Base-by-base conservation (phyloP, 176 grass and related monocot species). In the Avena eriantha region DNA sequence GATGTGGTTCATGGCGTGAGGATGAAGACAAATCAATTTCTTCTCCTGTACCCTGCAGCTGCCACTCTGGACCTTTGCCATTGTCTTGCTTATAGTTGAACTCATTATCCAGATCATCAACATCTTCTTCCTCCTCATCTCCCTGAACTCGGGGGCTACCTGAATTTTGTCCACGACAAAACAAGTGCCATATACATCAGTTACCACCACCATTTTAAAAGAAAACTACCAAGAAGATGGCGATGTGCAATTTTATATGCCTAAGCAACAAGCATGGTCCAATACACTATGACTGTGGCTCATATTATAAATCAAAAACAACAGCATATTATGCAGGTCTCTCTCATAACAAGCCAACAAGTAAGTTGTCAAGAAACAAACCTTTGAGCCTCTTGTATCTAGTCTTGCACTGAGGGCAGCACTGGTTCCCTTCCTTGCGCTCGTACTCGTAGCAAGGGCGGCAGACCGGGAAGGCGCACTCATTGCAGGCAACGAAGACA, bases 301-400 rank as follows among this genome's bases (percentile, higher is more conserved):
- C 26, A 18, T 41, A 23, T 16, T 16, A 51, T 78, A 77, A 33
- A 64, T 7, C 16, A 78, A 59, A 63, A 43, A 45, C 8, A 12
- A 69, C 43, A 47, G 59, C 26, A 73, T 15, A 29, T 56, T 36
- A 16, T 69, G 16, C 70, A 82, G 53, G 60, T 68, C 26, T 51
- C 24, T 59, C 24, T 51, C 19, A 51, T 10, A 76, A 12, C 41
- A 19, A 24, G 16, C 50, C 1, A 54, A 77, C 49, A 29, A 46
- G 24, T 39, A 29, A 46, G 24, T 10, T 12, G 10, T 34, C 15
- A 12, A 70, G 70, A 72, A 85, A 79, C 78, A 6, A 81, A 99
- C 97, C 97, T 95, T 93, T 99, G 15, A 92, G 97, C 81, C 97
- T 96, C 87, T 99, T 99, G 92, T 99, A 99, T 81, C 97, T 92